Percentiles rank a stretch among this genome's conserved stretches.
Evolutionary conservation across 2,329 filamentous ascomycete genomes (phyloP).

Genomic region (Aotearoamyces nothofagi): DNA sequence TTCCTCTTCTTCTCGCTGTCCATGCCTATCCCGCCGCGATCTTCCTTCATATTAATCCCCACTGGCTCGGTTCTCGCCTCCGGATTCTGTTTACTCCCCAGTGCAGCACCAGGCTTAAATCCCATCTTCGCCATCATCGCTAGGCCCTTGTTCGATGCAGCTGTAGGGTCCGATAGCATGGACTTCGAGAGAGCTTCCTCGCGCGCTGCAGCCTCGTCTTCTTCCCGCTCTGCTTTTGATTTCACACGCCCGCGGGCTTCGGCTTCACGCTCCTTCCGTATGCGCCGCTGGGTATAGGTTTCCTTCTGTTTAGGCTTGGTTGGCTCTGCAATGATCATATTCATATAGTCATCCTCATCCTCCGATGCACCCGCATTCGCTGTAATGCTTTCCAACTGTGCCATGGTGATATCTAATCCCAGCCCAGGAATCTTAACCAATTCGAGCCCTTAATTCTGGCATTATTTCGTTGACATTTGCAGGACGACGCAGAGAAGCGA

Average conservation of each 20-base stretch:
- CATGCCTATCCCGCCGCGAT: conserved; percentile 68
- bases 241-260: conserved; percentile 53
- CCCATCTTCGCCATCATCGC: conserved; percentile 97
- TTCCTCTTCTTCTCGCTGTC: conserved; percentile 75
- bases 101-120: conserved; percentile 58
- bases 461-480: too few relatives aligned
- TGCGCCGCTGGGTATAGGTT: conserved; percentile 41
- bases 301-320: conserved; percentile 32
- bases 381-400: conserved; percentile 6
- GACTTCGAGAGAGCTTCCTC: conserved; percentile 66
- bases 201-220: conserved; percentile 53
- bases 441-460: too few relatives aligned
- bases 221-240: conserved; percentile 72
- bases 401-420: too few relatives aligned
- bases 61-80: conserved; percentile 51
- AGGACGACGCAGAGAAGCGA: too few relatives aligned
- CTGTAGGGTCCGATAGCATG: conserved; percentile 40
- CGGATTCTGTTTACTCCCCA: conserved; percentile 47
- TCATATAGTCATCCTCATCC: conserved; percentile 93
- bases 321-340: conserved; percentile 72
- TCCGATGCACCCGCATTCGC: conserved; percentile 28
- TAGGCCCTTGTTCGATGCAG: conserved; percentile 66
- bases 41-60: conserved; percentile 60
- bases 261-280: conserved; percentile 36
- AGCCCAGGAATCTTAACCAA: too few relatives aligned